Conservation (phyloP, 768 basidiomycete genomes). For the Naematelia aurantialba region DNA sequence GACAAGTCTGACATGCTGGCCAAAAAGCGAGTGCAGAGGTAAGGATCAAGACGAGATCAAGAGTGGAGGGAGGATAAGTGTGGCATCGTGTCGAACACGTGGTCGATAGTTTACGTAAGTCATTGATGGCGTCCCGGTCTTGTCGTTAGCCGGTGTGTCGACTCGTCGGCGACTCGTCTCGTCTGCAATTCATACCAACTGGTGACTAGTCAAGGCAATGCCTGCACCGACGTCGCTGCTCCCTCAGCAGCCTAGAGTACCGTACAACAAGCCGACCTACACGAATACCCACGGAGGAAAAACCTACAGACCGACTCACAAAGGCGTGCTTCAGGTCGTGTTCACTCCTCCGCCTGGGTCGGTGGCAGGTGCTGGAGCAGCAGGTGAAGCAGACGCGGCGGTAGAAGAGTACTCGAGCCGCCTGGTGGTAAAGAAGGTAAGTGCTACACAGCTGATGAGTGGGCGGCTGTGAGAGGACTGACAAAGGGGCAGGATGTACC, state of each 20-base stretch:
- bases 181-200: no score
- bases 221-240: constrained; percentile 25
- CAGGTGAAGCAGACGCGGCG: constrained; percentile 7
- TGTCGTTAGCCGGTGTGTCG: not conserved
- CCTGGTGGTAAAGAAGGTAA: constrained; percentile 39
- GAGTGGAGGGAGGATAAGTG: no score
- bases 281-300: constrained; percentile 38
- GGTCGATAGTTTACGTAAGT: not conserved
- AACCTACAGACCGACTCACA: constrained; percentile 46
- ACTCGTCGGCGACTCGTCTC: no score
- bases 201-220: no score
- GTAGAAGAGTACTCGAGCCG: constrained; percentile 44
- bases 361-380: no score
- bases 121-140: not conserved
- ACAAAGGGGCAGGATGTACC: constrained; percentile 34
- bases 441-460: constrained; percentile 4
- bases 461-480: not conserved
- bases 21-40: no score
- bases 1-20: constrained; percentile 23
- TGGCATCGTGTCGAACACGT: no score
- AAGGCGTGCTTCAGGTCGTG: constrained; percentile 41
- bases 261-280: constrained; percentile 43
- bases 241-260: constrained; percentile 18
- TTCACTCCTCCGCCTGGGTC: constrained; percentile 25
- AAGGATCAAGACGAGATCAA: no score